Evolutionary conservation across 1,284 basidiomycete genomes (phyloP).

Genomic region (Leccinum huronense): DNA sequence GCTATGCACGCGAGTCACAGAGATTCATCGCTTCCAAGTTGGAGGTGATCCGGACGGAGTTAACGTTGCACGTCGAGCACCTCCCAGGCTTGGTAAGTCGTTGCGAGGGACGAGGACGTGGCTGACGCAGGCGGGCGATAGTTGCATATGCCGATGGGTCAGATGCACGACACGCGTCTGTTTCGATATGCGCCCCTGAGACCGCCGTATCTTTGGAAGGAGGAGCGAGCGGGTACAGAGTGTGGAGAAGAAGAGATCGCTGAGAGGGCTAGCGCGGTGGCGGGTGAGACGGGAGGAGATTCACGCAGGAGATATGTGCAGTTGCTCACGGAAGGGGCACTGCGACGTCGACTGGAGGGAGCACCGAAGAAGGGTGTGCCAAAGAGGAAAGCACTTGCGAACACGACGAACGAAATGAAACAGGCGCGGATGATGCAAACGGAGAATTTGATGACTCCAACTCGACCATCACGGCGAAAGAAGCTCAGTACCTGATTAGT

Average conservation of each 20-base stretch:
- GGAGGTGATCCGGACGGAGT: conserved; percentile 26
- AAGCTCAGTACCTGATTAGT: not conserved
- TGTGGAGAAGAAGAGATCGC: not conserved
- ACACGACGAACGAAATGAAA: conserved; percentile 24
- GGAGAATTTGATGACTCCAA: not conserved
- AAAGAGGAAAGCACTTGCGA: not conserved
- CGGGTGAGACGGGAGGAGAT: not conserved
- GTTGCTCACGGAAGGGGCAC: conserved; percentile 24
- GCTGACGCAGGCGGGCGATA: conserved; percentile 4
- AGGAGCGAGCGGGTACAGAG: conserved; percentile 7
- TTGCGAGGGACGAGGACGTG: not conserved
- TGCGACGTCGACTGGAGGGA: conserved; percentile 5
- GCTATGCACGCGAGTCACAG: conserved; percentile 6
- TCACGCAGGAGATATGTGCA: conserved; percentile 23
- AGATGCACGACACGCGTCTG: conserved; percentile 22
- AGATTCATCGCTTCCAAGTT: conserved; percentile 19
- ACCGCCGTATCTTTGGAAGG: conserved; percentile 25
- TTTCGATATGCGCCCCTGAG: conserved; percentile 22
- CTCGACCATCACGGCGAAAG: not conserved
- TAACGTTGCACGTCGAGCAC: conserved; percentile 17
- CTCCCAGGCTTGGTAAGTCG: conserved; percentile 25
- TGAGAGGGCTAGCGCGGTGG: not conserved
- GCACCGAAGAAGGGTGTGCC: not conserved
- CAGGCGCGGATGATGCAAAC: not conserved
- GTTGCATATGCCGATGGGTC: conserved; percentile 20